A percentile compares a stretch with the other conserved stretches of the same genome.
Conservation (phyloP, 1,139 yeast genomes). For the Blastobotrys capitulatus region DNA sequence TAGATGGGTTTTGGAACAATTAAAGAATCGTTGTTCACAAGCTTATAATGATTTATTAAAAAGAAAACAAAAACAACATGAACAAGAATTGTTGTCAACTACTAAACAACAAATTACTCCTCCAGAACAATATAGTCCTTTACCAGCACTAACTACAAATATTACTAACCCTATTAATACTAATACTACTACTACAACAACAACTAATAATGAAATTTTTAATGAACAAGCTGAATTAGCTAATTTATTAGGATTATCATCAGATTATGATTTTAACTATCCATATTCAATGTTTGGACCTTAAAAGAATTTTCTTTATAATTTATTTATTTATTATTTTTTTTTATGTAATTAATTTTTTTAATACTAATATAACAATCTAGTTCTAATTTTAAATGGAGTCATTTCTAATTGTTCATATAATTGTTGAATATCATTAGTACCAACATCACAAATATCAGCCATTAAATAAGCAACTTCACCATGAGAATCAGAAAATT, state of each 20-base stretch:
- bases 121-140: neutral
- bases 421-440: slow-evolving; percentile 74
- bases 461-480: slow-evolving; percentile 98
- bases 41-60: neutral
- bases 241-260: neutral
- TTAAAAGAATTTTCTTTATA: neutral
- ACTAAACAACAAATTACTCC: neutral
- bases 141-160: too few species aligned
- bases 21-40: neutral
- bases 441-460: slow-evolving; percentile 83
- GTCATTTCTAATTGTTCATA: slow-evolving; percentile 86
- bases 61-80: neutral
- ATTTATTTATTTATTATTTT: neutral
- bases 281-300: neutral
- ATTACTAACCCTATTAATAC: too few species aligned
- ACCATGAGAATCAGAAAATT: slow-evolving; percentile 92
- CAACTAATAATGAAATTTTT: too few species aligned
- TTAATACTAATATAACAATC: slow-evolving; percentile 88
- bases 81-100: neutral
- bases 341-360: slow-evolving; percentile 19
- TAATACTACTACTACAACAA: neutral
- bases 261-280: neutral
- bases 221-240: neutral
- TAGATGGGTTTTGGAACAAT: slow-evolving; percentile 1
- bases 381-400: slow-evolving; percentile 84